phyloP scores from a whole-genome alignment of 2,329 filamentous ascomycete species.

The Pleomassaria siparia region DNA sequence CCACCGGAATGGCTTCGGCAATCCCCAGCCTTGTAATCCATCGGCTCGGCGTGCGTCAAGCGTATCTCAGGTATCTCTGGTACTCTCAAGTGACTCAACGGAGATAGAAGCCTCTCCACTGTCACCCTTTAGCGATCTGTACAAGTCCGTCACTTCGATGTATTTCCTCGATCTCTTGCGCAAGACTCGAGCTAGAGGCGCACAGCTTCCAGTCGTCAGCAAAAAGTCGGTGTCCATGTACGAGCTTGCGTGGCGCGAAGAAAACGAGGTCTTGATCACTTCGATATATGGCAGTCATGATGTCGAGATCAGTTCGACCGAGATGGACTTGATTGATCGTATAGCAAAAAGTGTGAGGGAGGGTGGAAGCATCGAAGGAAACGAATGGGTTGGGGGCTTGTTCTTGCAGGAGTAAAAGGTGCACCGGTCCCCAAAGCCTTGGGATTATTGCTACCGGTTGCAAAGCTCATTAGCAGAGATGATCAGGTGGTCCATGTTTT shows the following conservation, averaged over 20 bases:
- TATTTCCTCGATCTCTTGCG: constrained; percentile 11
- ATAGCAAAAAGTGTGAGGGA: constrained; percentile 10
- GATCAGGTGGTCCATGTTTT: too few species aligned
- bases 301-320: constrained; percentile 8
- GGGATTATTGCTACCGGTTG: too few species aligned
- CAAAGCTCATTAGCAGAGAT: too few species aligned
- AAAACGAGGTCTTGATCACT: constrained; percentile 15
- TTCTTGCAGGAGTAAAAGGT: constrained; percentile 1
- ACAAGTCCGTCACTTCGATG: constrained; percentile 11
- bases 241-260: constrained; percentile 21
- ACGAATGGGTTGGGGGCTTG: constrained; percentile 8
- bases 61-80: background rate
- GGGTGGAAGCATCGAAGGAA: background rate
- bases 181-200: constrained; percentile 14
- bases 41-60: background rate
- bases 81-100: background rate
- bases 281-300: constrained; percentile 20
- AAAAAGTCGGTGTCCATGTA: constrained; percentile 8
- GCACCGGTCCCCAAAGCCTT: too few species aligned
- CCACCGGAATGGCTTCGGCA: background rate
- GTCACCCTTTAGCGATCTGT: background rate
- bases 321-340: constrained; percentile 17
- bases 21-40: background rate
- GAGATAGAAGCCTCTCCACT: background rate
- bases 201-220: constrained; percentile 8